A percentile compares a stretch with the other conserved stretches of the same genome.
phyloP scores from a whole-genome alignment of 176 grass and related monocot species.

The Musa schizocarpa region DNA sequence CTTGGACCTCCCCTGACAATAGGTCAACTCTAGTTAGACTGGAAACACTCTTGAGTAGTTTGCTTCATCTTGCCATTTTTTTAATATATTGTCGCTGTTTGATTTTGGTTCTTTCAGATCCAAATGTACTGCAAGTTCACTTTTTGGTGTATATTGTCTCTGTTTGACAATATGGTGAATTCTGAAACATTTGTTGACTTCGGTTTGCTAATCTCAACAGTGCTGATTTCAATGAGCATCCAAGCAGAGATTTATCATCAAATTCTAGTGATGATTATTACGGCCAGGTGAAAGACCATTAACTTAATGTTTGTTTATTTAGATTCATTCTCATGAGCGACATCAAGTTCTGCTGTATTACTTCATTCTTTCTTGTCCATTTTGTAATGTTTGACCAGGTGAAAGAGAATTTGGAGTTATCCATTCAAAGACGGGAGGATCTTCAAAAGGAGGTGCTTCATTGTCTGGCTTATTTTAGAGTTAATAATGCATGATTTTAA shows the following conservation, averaged over 20 bases:
- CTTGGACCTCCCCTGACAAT: too few relatives aligned
- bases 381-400: constrained; percentile 24
- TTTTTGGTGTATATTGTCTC: neutral
- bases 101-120: too few relatives aligned
- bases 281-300: neutral
- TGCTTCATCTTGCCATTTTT: too few relatives aligned
- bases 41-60: too few relatives aligned
- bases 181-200: neutral
- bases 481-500: constrained; percentile 10
- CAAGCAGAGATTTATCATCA: constrained; percentile 11
- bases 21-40: too few relatives aligned
- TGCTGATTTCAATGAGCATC: neutral
- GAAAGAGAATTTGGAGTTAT: constrained; percentile 52
- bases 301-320: neutral
- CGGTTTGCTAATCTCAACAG: neutral
- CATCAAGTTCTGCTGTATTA: too few relatives aligned
- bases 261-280: constrained; percentile 20
- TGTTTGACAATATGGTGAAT: neutral
- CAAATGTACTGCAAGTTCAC: neutral
- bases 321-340: too few relatives aligned
- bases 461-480: constrained; percentile 5
- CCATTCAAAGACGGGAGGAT: constrained; percentile 45
- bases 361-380: constrained; percentile 13
- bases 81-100: too few relatives aligned
- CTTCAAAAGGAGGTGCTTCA: constrained; percentile 58